Evolutionary conservation across 768 basidiomycete species (phyloP).

Genomic region (Agrocybe praecox): DNA sequence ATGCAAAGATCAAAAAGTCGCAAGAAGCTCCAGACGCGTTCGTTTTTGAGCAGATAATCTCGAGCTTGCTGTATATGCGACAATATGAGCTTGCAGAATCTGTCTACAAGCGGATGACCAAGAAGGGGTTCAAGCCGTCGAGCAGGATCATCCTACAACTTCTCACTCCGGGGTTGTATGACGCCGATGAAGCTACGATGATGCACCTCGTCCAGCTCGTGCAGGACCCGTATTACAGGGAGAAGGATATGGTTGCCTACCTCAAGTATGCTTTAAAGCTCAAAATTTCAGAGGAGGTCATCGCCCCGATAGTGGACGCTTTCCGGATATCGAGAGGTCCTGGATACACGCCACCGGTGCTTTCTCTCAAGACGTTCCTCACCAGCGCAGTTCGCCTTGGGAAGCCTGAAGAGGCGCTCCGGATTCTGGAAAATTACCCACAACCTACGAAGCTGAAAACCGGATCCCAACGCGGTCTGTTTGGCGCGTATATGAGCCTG

Average conservation of each 20-base stretch:
- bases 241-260: slow-evolving; percentile 18
- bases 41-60: not conserved
- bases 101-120: slow-evolving; percentile 44
- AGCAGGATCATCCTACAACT: slow-evolving; percentile 42
- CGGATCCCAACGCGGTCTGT: not conserved
- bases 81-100: not conserved
- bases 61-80: not conserved
- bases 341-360: slow-evolving; percentile 1
- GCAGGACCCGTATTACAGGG: slow-evolving; percentile 25
- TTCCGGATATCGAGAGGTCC: slow-evolving; percentile 11
- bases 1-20: not conserved
- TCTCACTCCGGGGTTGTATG: slow-evolving; percentile 24
- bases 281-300: slow-evolving; percentile 1
- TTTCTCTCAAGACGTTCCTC: not conserved
- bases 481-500: slow-evolving; percentile 38
- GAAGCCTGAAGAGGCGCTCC: slow-evolving; percentile 10
- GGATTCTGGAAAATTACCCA: slow-evolving; percentile 2
- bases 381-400: not conserved
- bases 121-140: slow-evolving; percentile 38
- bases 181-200: not conserved
- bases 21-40: not conserved
- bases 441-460: not conserved
- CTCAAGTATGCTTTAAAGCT: slow-evolving; percentile 5
- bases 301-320: slow-evolving; percentile 3
- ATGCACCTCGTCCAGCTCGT: slow-evolving; percentile 19